Evolutionary conservation across 495 filamentous ascomycete species (phyloP).

Genomic region (Podospora australis): DNA sequence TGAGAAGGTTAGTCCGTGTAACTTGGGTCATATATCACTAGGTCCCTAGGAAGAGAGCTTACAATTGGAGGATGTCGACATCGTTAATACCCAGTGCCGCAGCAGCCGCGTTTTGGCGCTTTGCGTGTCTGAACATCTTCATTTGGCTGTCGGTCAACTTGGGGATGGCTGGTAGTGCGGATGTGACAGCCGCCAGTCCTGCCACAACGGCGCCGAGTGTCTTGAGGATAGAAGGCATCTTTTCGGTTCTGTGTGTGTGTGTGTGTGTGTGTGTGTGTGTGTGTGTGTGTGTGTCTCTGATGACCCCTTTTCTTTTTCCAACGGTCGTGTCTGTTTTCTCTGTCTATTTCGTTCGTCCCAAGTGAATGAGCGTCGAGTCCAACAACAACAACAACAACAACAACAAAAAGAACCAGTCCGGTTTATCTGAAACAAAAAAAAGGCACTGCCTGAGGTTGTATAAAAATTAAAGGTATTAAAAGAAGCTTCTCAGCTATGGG

Average conservation of each 20-base stretch:
- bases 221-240: constrained; percentile 41
- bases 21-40: background rate
- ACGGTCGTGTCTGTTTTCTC: constrained; percentile 17
- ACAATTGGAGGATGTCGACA: constrained; percentile 68
- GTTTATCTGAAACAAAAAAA: constrained; percentile 28
- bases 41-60: constrained; percentile 20
- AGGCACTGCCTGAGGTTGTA: constrained; percentile 14
- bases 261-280: no score
- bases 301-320: constrained; percentile 18
- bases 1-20: constrained; percentile 13
- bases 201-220: constrained; percentile 38
- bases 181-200: constrained; percentile 39
- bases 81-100: constrained; percentile 49
- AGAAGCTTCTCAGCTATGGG: constrained; percentile 20
- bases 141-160: constrained; percentile 36
- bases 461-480: constrained; percentile 38
- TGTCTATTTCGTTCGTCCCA: constrained; percentile 8
- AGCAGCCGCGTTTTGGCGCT: constrained; percentile 48
- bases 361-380: constrained; percentile 14
- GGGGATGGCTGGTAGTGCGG: constrained; percentile 39
- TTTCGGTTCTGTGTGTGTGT: constrained; percentile 18
- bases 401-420: constrained; percentile 38
- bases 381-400: no score
- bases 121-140: constrained; percentile 39
- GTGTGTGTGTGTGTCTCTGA: constrained; percentile 14